phyloP scores from a whole-genome alignment of 2,329 filamentous ascomycete species.

The Macroventuria anomochaeta region DNA sequence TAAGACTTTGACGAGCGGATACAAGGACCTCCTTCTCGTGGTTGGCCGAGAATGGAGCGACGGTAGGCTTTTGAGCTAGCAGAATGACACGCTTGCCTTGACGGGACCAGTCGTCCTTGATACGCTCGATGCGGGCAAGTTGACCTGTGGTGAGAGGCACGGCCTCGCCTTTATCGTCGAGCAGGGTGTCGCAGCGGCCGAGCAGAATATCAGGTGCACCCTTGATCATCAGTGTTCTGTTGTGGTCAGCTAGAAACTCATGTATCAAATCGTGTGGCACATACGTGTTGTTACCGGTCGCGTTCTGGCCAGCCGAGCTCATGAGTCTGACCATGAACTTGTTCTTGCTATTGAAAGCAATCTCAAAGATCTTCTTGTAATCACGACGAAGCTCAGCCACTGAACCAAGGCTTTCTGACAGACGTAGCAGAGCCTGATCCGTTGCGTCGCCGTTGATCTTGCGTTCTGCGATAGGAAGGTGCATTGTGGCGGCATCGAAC shows the following conservation, averaged over 20 bases:
- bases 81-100: constrained; percentile 72
- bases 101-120: constrained; percentile 73
- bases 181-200: constrained; percentile 64
- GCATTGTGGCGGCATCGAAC: constrained; percentile 70
- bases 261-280: neutral
- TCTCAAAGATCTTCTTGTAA: constrained; percentile 68
- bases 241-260: constrained; percentile 15
- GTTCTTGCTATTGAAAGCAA: constrained; percentile 81
- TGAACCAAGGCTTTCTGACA: constrained; percentile 69
- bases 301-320: constrained; percentile 45
- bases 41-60: constrained; percentile 51
- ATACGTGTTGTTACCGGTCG: constrained; percentile 33
- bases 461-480: constrained; percentile 65
- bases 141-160: constrained; percentile 56
- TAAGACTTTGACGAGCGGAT: constrained; percentile 58
- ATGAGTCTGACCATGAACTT: constrained; percentile 78
- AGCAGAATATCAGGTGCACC: constrained; percentile 79
- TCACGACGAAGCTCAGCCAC: constrained; percentile 65
- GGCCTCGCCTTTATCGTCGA: constrained; percentile 62
- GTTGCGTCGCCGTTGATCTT: constrained; percentile 78
- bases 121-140: constrained; percentile 58
- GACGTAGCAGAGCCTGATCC: constrained; percentile 74
- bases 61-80: constrained; percentile 66
- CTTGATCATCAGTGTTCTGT: constrained; percentile 71
- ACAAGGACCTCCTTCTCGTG: constrained; percentile 66